phyloP scores from a whole-genome alignment of 2,329 filamentous ascomycete species.

The Coleophoma cylindrospora region DNA sequence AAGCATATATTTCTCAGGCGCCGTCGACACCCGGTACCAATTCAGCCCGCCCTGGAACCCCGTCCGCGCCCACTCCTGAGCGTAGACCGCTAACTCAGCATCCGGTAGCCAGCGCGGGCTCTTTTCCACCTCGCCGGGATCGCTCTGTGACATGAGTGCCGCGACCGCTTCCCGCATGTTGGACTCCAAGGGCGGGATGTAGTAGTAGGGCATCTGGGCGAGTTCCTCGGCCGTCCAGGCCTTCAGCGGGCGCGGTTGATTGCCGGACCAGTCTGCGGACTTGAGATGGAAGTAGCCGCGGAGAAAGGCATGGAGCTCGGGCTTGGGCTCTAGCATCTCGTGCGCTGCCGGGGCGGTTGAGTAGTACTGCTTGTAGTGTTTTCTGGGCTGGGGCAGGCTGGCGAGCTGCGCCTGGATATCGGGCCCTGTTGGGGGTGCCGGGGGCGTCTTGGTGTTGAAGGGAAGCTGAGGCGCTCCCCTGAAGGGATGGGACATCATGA shows the following conservation, averaged over 20 bases:
- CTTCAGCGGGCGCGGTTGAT: slow-evolving; percentile 46
- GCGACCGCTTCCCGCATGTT: slow-evolving; percentile 56
- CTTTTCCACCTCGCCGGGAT: slow-evolving; percentile 31
- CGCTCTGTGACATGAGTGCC: slow-evolving; percentile 47
- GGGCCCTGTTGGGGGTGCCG: slow-evolving; percentile 13
- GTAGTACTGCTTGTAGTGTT: slow-evolving; percentile 69
- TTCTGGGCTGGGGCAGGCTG: slow-evolving; percentile 48
- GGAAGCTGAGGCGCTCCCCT: slow-evolving; percentile 44
- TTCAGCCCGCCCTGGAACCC: slow-evolving; percentile 63
- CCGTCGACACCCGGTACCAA: slow-evolving; percentile 60
- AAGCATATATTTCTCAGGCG: slow-evolving; percentile 34
- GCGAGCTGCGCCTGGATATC: slow-evolving; percentile 54
- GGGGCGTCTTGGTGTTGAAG: slow-evolving; percentile 32
- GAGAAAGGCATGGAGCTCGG: slow-evolving; percentile 54
- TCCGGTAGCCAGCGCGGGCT: slow-evolving; percentile 46
- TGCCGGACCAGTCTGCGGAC: slow-evolving; percentile 53
- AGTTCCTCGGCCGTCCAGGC: slow-evolving; percentile 53
- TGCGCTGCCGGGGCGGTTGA: slow-evolving; percentile 39
- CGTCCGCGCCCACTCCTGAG: slow-evolving; percentile 52
- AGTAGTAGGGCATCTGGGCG: slow-evolving; percentile 59
- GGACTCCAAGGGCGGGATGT: slow-evolving; percentile 55
- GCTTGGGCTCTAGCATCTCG: slow-evolving; percentile 41
- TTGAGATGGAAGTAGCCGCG: slow-evolving; percentile 67
- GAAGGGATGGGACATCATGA: slow-evolving; percentile 63
- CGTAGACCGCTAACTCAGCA: slow-evolving; percentile 55